phyloP scores from a whole-genome alignment of 2,329 filamentous ascomycete species.

The Epichloe typhina region DNA sequence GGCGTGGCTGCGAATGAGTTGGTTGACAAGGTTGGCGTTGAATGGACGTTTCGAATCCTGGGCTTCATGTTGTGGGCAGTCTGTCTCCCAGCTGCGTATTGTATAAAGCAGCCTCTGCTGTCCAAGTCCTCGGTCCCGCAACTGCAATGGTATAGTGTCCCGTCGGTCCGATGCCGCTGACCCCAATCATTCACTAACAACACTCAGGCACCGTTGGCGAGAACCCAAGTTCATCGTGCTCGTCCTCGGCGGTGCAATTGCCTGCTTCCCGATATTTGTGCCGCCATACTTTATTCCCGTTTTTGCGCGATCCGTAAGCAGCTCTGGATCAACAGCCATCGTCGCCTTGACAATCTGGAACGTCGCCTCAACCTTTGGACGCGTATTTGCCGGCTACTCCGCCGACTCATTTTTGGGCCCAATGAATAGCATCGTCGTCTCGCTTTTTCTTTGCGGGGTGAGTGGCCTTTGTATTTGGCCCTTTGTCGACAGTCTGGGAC shows the following conservation, averaged over 20 bases:
- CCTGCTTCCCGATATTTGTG: constrained; percentile 16
- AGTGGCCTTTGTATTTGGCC: constrained; percentile 16
- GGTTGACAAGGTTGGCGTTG: constrained; percentile 11
- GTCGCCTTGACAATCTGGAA: constrained; percentile 15
- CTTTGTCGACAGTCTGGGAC: constrained; percentile 12
- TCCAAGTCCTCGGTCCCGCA: constrained; percentile 6
- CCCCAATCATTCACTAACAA: neutral
- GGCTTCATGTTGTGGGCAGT: constrained; percentile 15
- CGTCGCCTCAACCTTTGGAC: constrained; percentile 14
- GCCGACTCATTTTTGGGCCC: constrained; percentile 15
- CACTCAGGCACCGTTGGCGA: constrained; percentile 12
- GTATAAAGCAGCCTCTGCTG: constrained; percentile 9
- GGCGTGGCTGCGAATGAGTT: constrained; percentile 12
- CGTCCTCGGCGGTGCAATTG: constrained; percentile 11
- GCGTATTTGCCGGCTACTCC: constrained; percentile 13
- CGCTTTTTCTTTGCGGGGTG: constrained; percentile 13
- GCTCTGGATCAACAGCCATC: constrained; percentile 10
- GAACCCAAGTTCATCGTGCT: constrained; percentile 13
- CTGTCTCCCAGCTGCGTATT: constrained; percentile 15
- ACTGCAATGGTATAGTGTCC: constrained; percentile 13
- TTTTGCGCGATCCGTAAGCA: constrained; percentile 13
- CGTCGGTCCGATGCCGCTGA: neutral
- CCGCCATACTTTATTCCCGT: constrained; percentile 18
- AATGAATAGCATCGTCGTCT: constrained; percentile 14
- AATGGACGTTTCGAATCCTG: constrained; percentile 16